phyloP scores from a whole-genome alignment of 805 yeast species.

The Pichia insulana region DNA sequence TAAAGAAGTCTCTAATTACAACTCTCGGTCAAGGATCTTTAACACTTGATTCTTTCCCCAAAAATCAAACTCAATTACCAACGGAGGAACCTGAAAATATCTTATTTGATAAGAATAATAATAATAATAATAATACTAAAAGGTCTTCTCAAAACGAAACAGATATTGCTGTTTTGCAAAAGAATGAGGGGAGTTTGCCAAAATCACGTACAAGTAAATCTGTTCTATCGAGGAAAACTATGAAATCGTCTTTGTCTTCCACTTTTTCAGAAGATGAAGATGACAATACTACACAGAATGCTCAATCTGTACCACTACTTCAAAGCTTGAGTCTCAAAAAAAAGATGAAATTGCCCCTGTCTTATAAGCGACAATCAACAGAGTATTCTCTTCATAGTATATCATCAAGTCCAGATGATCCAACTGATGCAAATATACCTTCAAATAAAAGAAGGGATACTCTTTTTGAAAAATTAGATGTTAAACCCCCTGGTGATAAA shows the following conservation, averaged over 20 bases:
- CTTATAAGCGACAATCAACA: slow-evolving; percentile 6
- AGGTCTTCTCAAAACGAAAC: neutral
- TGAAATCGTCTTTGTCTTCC: too few relatives aligned
- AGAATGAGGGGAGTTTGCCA: neutral
- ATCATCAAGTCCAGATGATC: slow-evolving; percentile 8
- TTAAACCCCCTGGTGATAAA: slow-evolving; percentile 37
- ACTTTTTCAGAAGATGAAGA: slow-evolving; percentile 6
- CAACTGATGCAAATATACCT: slow-evolving; percentile 4
- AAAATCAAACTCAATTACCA: slow-evolving; percentile 5
- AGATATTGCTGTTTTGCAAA: slow-evolving; percentile 1
- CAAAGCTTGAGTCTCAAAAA: slow-evolving; percentile 11
- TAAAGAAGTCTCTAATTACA: slow-evolving; percentile 37
- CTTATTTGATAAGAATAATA: neutral
- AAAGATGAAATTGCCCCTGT: slow-evolving; percentile 10
- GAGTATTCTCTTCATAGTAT: slow-evolving; percentile 4
- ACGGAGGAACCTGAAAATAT: neutral
- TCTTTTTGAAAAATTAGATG: slow-evolving; percentile 15
- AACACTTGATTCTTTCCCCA: slow-evolving; percentile 27
- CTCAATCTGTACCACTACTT: neutral
- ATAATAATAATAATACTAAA: neutral
- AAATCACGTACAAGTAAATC: too few relatives aligned
- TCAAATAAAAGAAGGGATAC: slow-evolving; percentile 8
- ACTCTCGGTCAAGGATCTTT: slow-evolving; percentile 44
- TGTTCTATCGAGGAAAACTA: too few relatives aligned
- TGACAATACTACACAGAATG: slow-evolving; percentile 5